These are phyloP conservation scores for Smallanthus sonchifolius DNA, from an alignment of 129 eudicot genomes.

Conservation along the genomic window DNA sequence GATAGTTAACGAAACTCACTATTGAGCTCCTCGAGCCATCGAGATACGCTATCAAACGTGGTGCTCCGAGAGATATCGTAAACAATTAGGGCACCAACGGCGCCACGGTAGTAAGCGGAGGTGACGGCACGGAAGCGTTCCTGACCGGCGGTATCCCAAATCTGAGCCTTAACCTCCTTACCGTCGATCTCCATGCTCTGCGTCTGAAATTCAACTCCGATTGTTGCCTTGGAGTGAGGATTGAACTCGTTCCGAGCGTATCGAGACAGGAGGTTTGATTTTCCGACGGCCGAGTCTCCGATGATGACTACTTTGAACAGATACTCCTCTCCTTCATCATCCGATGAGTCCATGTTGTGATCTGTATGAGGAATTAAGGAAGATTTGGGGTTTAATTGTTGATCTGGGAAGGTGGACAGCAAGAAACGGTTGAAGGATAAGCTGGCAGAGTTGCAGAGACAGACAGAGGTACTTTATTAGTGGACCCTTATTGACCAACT, in stretches of 20 bases:
- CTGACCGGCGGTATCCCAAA: conserved; percentile 95
- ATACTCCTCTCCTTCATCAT: conserved; percentile 86
- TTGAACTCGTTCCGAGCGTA: conserved; percentile 82
- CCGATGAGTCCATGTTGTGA: conserved; percentile 46
- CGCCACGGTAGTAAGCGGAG: conserved; percentile 78
- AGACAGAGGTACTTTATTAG: conserved; percentile 29
- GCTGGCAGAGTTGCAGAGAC: conserved; percentile 33
- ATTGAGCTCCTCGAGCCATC: conserved; percentile 86
- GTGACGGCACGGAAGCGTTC: conserved; percentile 88
- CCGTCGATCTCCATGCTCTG: conserved; percentile 73
- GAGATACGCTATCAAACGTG: conserved; percentile 59
- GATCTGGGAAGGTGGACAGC: conserved; percentile 16
- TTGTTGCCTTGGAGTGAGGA: conserved; percentile 71
- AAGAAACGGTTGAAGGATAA: conserved; percentile 27
- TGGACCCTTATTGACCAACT: conserved; percentile 15
- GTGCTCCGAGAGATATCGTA: conserved; percentile 60
- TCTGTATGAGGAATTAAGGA: neutral
- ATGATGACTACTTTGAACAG: conserved; percentile 83
- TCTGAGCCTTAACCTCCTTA: conserved; percentile 87
- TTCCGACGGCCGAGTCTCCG: conserved; percentile 88
- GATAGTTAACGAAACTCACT: conserved; percentile 28
- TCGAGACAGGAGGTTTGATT: conserved; percentile 65
- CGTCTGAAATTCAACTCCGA: conserved; percentile 86
- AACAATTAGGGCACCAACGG: conserved; percentile 77
- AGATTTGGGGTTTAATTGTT: neutral